Conservation (phyloP, 306 rosid genomes). For the Ormosia emarginata region DNA sequence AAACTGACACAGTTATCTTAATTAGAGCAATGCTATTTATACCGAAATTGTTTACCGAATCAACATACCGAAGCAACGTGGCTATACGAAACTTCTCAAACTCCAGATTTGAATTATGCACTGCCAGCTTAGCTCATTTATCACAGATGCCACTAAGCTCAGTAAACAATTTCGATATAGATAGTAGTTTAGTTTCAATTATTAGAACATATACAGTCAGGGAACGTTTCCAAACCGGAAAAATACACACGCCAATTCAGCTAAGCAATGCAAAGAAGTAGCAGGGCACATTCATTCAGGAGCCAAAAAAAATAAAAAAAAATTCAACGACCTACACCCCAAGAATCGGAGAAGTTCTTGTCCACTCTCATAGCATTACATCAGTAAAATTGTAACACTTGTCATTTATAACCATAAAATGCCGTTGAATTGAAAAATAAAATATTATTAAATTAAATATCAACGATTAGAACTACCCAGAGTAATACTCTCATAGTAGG, state of each 20-base stretch:
- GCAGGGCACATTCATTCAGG: background rate
- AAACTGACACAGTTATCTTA: background rate
- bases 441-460: no score
- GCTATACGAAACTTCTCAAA: background rate
- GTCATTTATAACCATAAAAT: no score
- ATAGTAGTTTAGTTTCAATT: background rate
- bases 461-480: no score
- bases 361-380: no score
- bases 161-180: background rate
- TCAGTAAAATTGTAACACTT: no score
- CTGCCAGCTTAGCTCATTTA: background rate
- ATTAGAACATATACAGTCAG: background rate
- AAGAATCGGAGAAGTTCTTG: no score
- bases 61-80: background rate
- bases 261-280: conserved; percentile 10
- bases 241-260: background rate
- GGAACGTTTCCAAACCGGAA: background rate
- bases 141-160: background rate
- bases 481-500: no score
- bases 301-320: no score
- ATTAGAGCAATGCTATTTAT: background rate
- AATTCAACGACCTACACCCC: no score
- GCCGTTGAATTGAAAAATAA: no score
- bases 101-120: background rate
- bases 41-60: background rate